Conservation (phyloP, 352 stramenopile species). For the Phytophthora macrochlamydospora region DNA sequence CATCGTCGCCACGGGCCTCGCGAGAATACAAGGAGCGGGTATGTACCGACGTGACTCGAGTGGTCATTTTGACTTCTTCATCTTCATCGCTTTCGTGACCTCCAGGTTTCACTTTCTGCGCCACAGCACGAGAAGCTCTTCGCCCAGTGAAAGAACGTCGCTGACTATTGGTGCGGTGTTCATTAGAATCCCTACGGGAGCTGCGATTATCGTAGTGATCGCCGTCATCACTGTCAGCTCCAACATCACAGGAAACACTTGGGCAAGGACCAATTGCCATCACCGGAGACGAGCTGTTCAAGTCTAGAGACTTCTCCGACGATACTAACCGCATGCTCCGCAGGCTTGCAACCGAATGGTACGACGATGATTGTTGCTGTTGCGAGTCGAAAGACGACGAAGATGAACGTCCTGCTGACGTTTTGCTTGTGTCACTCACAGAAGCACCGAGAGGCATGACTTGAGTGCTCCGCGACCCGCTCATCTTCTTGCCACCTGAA, state of each 20-base stretch:
- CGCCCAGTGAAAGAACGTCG: not conserved
- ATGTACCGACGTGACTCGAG: conserved; percentile 6
- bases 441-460: conserved; percentile 48
- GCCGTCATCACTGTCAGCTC: conserved; percentile 15
- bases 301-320: conserved; percentile 15
- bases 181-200: conserved; percentile 7
- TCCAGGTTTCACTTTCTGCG: conserved; percentile 37
- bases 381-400: conserved; percentile 2
- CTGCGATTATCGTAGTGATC: not conserved
- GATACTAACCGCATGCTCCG: conserved; percentile 8
- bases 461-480: conserved; percentile 60
- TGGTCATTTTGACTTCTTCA: conserved; percentile 2
- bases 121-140: not conserved
- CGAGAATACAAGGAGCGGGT: not conserved
- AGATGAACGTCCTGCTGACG: conserved; percentile 5
- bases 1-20: not conserved
- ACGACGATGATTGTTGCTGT: not conserved
- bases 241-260: conserved; percentile 44
- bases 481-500: conserved; percentile 47
- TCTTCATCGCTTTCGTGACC: conserved; percentile 14
- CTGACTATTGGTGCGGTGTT: conserved; percentile 4
- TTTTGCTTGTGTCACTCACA: conserved; percentile 14
- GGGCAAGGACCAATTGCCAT: conserved; percentile 26
- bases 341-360: conserved; percentile 6
- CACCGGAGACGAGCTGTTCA: conserved; percentile 4